A percentile compares a stretch with the other conserved stretches of the same genome.
phyloP scores from a whole-genome alignment of 164 flowering plant genomes.

The Litsea cubeba region DNA sequence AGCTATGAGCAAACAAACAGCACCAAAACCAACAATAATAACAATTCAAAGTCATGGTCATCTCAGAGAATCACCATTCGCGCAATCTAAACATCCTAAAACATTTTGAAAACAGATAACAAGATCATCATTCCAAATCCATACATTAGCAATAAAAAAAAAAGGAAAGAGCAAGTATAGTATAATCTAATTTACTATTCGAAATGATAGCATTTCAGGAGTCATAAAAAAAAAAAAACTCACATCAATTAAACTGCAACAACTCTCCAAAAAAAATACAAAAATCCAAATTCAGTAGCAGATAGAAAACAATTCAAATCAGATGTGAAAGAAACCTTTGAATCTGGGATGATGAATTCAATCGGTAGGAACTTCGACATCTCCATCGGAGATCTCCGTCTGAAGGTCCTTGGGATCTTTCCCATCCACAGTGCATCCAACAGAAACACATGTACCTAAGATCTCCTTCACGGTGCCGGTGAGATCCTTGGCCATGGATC shows the following conservation, averaged over 20 bases:
- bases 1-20: too few relatives aligned
- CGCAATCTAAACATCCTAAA: too few relatives aligned
- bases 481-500: slow-evolving; percentile 80
- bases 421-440: slow-evolving; percentile 80
- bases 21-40: too few relatives aligned
- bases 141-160: too few relatives aligned
- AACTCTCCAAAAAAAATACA: neutral
- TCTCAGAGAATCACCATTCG: too few relatives aligned
- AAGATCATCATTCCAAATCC: too few relatives aligned
- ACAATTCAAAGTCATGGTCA: too few relatives aligned
- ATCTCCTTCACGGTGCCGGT: slow-evolving; percentile 73
- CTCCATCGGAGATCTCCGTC: slow-evolving; percentile 66
- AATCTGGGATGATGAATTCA: slow-evolving; percentile 13
- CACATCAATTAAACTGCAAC: neutral
- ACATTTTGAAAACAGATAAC: too few relatives aligned
- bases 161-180: too few relatives aligned
- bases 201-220: too few relatives aligned
- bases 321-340: too few relatives aligned
- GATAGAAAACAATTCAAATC: neutral
- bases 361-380: slow-evolving; percentile 56
- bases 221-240: neutral
- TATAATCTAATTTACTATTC: too few relatives aligned
- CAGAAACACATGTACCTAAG: slow-evolving; percentile 78
- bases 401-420: slow-evolving; percentile 78
- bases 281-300: neutral